Evolutionary conservation across 305 asterid genomes (phyloP), one percentile per base, ranked within the genome.

Genomic region (Petunia hybrid): DNA sequence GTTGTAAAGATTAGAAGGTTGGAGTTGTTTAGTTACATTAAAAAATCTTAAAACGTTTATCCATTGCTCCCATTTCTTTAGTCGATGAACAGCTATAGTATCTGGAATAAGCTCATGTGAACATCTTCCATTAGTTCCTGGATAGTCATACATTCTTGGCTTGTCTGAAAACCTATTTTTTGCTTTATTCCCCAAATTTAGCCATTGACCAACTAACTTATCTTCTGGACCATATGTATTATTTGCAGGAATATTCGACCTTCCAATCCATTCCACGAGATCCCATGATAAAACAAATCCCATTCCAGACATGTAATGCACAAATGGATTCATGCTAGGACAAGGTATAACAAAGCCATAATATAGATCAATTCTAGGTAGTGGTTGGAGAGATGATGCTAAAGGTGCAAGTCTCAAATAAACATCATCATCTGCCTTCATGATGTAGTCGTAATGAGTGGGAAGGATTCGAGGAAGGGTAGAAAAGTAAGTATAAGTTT

Each of bases 371-470:
- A 45, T 60, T 61, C 95, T 87, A 5, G 98, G 93, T 41, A 91
- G 9, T 6, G 89, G 79, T 65, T 79, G 16, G 9, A 93, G 87
- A 13, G 98, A 92, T 75, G 68, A 40, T 3, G 94, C 91, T 80
- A 93, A 62, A 0, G 91, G 93, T 38, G 79, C 80, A 0, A 93
- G 86, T 84, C 98, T 78, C 77, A 93, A 42, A 85, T 81, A 92
- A 12, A 89, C 89, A 78, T 93, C 98, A 51, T 93, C 98, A 55
- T 93, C 97, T 0, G 97, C 92, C 85, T 93, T 93, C 98, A 93
- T 93, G 65, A 93, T 88, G 36, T 93, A 92, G 87, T 92, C 92
- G n/a, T 93, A 93, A n/a, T 67, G 83, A 36, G 74, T 77, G 0
- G 83, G 40, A 41, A 91, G 88, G n/a, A 90, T 85, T 55, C 13